phyloP scores from a whole-genome alignment of 805 yeast genomes.

The Vanderwaltozyma yarrowii region DNA sequence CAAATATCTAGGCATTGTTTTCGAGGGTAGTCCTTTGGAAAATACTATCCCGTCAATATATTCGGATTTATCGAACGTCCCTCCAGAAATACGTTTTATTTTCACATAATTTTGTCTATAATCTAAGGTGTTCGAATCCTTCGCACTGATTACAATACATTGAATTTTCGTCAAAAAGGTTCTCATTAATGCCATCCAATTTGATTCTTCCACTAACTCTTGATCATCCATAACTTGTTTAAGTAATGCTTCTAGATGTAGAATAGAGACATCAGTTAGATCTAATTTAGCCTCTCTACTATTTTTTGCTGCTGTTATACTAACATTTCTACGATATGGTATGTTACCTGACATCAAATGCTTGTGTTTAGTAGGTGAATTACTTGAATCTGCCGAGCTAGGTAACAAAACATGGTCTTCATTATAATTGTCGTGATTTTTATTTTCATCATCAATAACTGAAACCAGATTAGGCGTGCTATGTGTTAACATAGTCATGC shows the following conservation, averaged over 20 bases:
- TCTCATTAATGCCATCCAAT: conserved; percentile 52
- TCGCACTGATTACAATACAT: conserved; percentile 46
- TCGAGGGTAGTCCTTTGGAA: conserved; percentile 73
- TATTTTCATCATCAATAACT: conserved; percentile 12
- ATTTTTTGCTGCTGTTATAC: conserved; percentile 9
- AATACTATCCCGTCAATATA: conserved; percentile 73
- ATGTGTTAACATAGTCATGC: conserved; percentile 16
- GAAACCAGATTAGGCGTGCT: conserved; percentile 28
- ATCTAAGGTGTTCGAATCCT: conserved; percentile 66
- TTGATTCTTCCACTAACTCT: conserved; percentile 33
- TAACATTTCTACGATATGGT: conserved; percentile 10
- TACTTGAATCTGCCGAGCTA: too few species aligned
- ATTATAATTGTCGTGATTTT: too few species aligned
- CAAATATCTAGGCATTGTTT: conserved; percentile 60
- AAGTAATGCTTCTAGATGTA: conserved; percentile 42
- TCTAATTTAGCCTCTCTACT: conserved; percentile 18
- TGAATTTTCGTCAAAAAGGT: conserved; percentile 46
- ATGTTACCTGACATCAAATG: background rate
- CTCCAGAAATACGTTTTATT: conserved; percentile 76
- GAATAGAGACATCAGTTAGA: conserved; percentile 28
- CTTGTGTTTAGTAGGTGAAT: too few species aligned
- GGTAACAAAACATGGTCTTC: too few species aligned
- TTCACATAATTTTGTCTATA: conserved; percentile 75
- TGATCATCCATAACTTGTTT: conserved; percentile 56
- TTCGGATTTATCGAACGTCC: conserved; percentile 46